phyloP scores from a whole-genome alignment of 2,329 filamentous ascomycete genomes.

The Paecilomyces sp. region DNA sequence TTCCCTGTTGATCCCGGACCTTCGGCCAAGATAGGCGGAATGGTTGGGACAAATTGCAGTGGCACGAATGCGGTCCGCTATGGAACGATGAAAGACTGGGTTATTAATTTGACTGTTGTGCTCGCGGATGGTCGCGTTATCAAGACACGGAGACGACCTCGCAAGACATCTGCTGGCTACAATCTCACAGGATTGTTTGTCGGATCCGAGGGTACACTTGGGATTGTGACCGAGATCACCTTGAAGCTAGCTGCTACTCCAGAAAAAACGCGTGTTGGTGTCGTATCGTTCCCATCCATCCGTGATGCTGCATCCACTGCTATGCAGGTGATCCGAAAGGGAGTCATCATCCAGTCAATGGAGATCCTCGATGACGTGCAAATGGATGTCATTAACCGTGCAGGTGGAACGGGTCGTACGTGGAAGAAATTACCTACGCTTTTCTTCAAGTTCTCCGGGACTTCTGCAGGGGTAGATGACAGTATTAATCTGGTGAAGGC shows the following conservation, averaged over 20 bases:
- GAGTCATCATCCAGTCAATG: constrained; percentile 62
- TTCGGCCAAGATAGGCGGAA: constrained; percentile 50
- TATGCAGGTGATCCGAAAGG: constrained; percentile 55
- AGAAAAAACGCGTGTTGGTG: constrained; percentile 57
- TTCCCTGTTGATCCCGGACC: constrained; percentile 85
- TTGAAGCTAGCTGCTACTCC: constrained; percentile 61
- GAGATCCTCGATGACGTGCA: constrained; percentile 55
- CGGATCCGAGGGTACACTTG: constrained; percentile 64
- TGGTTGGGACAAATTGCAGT: constrained; percentile 62
- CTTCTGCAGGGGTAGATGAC: constrained; percentile 68
- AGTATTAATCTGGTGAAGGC: constrained; percentile 63
- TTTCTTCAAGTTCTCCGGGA: constrained; percentile 61
- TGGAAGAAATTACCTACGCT: constrained; percentile 36
- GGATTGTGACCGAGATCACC: constrained; percentile 63
- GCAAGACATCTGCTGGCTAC: constrained; percentile 65
- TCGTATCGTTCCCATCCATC: constrained; percentile 54
- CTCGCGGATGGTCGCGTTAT: constrained; percentile 62
- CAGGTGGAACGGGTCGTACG: constrained; percentile 50
- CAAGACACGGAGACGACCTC: constrained; percentile 59
- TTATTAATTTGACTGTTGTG: constrained; percentile 64
- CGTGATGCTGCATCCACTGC: constrained; percentile 58
- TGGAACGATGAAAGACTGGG: constrained; percentile 71
- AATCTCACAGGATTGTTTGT: constrained; percentile 64
- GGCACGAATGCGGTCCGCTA: constrained; percentile 57
- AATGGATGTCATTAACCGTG: constrained; percentile 61